Evolutionary conservation across 2,329 filamentous ascomycete species (phyloP), one percentile per base, ranked within the genome.

Genomic region (Drechslerella coelobrocha): DNA sequence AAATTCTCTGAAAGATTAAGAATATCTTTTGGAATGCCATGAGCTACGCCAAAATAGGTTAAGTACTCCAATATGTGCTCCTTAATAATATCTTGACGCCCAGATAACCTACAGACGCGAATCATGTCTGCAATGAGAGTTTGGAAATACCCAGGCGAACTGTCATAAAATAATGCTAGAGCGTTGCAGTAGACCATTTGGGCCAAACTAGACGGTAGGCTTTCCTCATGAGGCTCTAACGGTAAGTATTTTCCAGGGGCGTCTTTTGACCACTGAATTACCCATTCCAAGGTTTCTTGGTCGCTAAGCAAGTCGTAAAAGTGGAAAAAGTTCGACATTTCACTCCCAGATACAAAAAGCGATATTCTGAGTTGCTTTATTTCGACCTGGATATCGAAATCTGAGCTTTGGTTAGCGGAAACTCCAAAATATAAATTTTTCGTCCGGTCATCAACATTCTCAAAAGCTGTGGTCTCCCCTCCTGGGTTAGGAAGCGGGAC

Each of bases 71-170:
- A 29, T 4, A 51, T 29, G 31, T 51, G 17, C n/a, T 27, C 31
- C n/a, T 51, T 26, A 9, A 51, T 17, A 51, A 51, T 14, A 26
- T 51, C 47, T n/a, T 26, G 14, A 21, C 23, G 47, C 24, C 47
- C 47, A n/a, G 31, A 51, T 26, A 9, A 17, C 31, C 47, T 51
- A 17, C 47, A 51, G 17, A 51, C 23, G 6, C 24, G 47, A 29
- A 51, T 51, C 6, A 51, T 9, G 7, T 51, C 47, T 29, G 47
- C 21, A 51, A 51, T 51, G 19, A 51, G 31, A 7, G 23, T 51
- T 27, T 51, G 23, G 6, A 51, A 10, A 8, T 8, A 7, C n/a
- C 21, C 41, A 19, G 41, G 6, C 6, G 41, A 5, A 17, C 21
- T 17, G 6, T 51, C 21, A n/a, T 2, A 14, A 51, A 24, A 51